Evolutionary conservation across 176 grass and related monocot genomes (phyloP), one percentile per base, ranked within the genome.

Genomic region (Raddia distichophylla): DNA sequence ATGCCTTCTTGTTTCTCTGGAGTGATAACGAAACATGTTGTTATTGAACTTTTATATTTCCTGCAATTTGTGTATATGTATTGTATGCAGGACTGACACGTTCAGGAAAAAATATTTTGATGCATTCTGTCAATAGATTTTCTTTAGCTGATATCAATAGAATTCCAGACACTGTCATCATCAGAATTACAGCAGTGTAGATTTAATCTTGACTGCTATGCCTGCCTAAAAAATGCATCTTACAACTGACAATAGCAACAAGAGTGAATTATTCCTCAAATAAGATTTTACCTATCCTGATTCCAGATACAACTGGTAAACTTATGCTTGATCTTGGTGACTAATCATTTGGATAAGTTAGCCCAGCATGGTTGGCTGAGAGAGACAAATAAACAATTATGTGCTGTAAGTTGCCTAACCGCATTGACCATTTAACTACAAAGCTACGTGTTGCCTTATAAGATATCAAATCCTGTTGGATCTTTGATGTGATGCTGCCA

Each of bases 341-440:
- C 46, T 69, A 43, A 55, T 44, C 64, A 59, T 66, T 74, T 61
- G 64, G 45, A 51, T 64, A 68, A 40, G 64, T 76, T 78, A 77
- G 32, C 62, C 59, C 10, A 77, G 49, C 65, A 20, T 42, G 65
- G 51, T 82, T 79, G 83, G 69, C 33, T 53, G 79, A 80, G 83
- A 46, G 44, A 22, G 86, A 86, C 68, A 67, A 77, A 50, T 76
- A 53, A 67, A 52, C 40, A 71, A 71, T 64, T 64, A 43, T 78
- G 7, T 11, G 59, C 17, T 71, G 73, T 70, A 84, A 55, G 73
- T 79, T 92, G 64, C 90, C 80, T 89, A 86, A 86, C 70, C 71
- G 76, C 35, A 49, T 73, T 80, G 83, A 92, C 90, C 70, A 67
- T 83, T 86, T 79, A 60, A 67, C 81, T 77, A 15, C 12, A 53